Base-by-base conservation (phyloP, 371 early-diverging fungal genomes). In the Mucor lusitanicus region DNA sequence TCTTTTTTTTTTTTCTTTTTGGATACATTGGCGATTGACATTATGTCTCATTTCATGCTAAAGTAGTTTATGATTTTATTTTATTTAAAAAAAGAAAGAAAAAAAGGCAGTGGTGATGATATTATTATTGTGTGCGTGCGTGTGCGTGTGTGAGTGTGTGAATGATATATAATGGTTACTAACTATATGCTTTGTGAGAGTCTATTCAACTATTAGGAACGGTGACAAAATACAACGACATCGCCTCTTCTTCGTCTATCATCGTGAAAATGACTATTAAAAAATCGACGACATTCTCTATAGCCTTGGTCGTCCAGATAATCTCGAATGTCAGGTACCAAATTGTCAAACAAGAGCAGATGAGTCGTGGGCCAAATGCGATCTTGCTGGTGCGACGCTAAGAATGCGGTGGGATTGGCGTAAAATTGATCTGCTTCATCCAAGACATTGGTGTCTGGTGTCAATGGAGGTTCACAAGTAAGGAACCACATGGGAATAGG, bases 341-440 rank as follows among this genome's bases (percentile, higher is more conserved):
- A 78, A 54, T 65, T 72, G 9, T 89, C 91, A 79, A 92, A 95
- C 33, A 94, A 42, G 0, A 95, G 81, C 23, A 94, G 62, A 67
- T 91, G 88, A 21, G 64, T 59, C 3, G 82, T 80, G 12, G 88
- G 90, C 80, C 80, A 85, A 33, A 53, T 30, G 32, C 64, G 61
- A 55, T 55, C 19, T 32, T 67, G 32, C 17, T 56, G 65, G 55
- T 64, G 32, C n/a, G 37, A 21, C 9, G 68, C 56, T 7, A 96
- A 59, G 63, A 91, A 95, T 1, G 54, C 67, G 2, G 48, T 64
- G 0, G 96, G 95, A 63, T 90, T 76, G 6, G 72, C 70, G 71
- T 95, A 95, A 69, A 97, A 96, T n/a, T 84, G 71, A 70, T 93
- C 91, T 1, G 92, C 87, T 68, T 96, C 95, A 72, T 94, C 95